These are phyloP conservation scores for Panaeolus papilionaceus DNA, from an alignment of 768 basidiomycete genomes.

Conservation along the genomic window DNA sequence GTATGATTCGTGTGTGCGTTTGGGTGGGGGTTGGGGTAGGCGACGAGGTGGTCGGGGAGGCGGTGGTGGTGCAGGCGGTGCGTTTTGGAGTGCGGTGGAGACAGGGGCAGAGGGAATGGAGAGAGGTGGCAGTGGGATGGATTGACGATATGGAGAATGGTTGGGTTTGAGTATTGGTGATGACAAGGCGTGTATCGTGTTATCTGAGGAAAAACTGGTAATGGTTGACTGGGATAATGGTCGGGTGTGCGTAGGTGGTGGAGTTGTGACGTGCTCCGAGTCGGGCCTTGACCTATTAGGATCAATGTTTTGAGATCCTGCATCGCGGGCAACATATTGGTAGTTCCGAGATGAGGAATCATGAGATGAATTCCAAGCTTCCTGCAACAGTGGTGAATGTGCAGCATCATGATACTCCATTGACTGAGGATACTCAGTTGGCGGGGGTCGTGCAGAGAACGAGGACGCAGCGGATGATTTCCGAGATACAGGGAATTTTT, in stretches of 20 bases:
- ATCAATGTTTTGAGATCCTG: background rate
- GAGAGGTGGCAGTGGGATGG: background rate
- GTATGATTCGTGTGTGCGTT: background rate
- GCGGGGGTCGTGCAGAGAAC: background rate
- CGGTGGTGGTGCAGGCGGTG: background rate
- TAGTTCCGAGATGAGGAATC: background rate
- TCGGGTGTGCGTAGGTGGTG: background rate
- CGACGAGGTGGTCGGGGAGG: background rate
- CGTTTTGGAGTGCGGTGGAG: background rate
- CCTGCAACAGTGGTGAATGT: conserved; percentile 2
- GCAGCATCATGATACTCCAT: background rate
- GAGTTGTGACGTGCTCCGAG: background rate
- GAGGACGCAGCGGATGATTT: background rate
- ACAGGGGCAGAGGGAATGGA: background rate
- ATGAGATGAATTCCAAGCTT: background rate
- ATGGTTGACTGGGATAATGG: background rate
- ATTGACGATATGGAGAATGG: background rate
- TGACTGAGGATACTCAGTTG: background rate
- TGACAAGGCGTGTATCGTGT: background rate
- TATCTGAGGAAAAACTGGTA: background rate
- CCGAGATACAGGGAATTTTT: background rate
- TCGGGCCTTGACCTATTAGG: background rate
- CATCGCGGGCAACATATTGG: background rate
- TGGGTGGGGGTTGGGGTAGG: background rate
- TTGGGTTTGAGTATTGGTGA: background rate